These are phyloP conservation scores for Yarrowia osloensis DNA, from an alignment of 805 yeast species.

Conservation along the genomic window DNA sequence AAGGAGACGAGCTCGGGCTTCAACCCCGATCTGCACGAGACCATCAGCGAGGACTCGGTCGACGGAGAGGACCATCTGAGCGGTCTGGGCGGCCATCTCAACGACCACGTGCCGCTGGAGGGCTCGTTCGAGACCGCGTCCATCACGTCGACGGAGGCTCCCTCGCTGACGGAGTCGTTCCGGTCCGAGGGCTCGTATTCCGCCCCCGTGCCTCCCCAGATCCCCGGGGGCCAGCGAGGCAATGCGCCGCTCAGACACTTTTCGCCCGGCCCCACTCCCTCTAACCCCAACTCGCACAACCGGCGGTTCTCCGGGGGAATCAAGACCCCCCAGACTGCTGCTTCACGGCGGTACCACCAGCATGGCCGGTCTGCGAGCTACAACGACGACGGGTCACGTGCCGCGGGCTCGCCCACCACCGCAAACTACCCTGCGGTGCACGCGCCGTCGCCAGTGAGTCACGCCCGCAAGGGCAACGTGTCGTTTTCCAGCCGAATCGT, in stretches of 20 bases:
- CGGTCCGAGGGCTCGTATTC: slow-evolving; percentile 24
- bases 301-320: slow-evolving; percentile 19
- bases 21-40: slow-evolving; percentile 4
- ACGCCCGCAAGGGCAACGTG: slow-evolving; percentile 42
- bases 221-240: slow-evolving; percentile 5
- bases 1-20: slow-evolving; percentile 1
- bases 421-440: neutral
- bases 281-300: slow-evolving; percentile 4
- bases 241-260: slow-evolving; percentile 24
- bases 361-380: slow-evolving; percentile 21
- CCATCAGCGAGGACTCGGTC: neutral
- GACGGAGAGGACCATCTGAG: neutral
- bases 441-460: slow-evolving; percentile 1
- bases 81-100: neutral
- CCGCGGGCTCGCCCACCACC: neutral
- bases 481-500: slow-evolving; percentile 79
- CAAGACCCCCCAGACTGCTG: neutral
- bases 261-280: slow-evolving; percentile 30
- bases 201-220: slow-evolving; percentile 25
- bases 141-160: slow-evolving; percentile 18
- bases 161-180: slow-evolving; percentile 9
- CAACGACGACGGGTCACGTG: slow-evolving; percentile 4
- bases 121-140: slow-evolving; percentile 1
- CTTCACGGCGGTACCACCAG: slow-evolving; percentile 22
- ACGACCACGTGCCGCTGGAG: slow-evolving; percentile 4